Percentiles rank a stretch among this genome's conserved stretches.
phyloP scores from a whole-genome alignment of 768 basidiomycete genomes.

The Auricularia auricula-judae region DNA sequence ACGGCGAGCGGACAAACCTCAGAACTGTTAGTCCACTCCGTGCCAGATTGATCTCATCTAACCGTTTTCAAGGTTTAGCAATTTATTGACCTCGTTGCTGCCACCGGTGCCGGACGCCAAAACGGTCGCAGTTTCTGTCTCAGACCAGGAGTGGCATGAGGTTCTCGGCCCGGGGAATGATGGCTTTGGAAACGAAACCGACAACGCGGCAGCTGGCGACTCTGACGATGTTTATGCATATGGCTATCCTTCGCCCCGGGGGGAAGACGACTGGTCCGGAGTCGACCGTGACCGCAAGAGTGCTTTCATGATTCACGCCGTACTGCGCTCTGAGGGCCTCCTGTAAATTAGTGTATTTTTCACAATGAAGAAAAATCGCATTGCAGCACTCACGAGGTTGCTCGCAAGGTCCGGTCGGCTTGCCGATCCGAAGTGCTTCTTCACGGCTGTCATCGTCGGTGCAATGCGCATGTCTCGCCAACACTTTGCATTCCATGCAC shows the following conservation, averaged over 20 bases:
- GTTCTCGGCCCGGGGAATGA: conserved; percentile 43
- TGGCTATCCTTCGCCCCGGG: conserved; percentile 34
- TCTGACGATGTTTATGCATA: conserved; percentile 49
- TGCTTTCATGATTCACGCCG: conserved; percentile 70
- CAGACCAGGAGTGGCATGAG: conserved; percentile 72
- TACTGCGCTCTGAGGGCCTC: conserved; percentile 60
- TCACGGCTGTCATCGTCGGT: not conserved
- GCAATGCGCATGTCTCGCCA: not conserved
- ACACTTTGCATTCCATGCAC: not conserved
- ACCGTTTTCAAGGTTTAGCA: conserved; percentile 36
- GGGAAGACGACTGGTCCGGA: conserved; percentile 61
- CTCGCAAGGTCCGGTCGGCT: not conserved
- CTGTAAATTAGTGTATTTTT: conserved; percentile 21
- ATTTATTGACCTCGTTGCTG: conserved; percentile 61
- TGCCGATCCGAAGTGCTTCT: not conserved
- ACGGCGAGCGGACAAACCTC: conserved; percentile 35
- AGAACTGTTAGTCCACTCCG: not conserved
- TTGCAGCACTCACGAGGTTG: not conserved
- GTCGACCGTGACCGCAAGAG: conserved; percentile 70
- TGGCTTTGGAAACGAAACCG: conserved; percentile 33
- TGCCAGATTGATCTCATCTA: too few relatives aligned
- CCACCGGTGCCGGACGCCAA: conserved; percentile 64
- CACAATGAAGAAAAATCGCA: not conserved
- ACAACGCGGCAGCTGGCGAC: conserved; percentile 13
- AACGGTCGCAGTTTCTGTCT: conserved; percentile 68